Base-by-base conservation (phyloP, 1,284 basidiomycete species). In the Ganoderma resinaceum region DNA sequence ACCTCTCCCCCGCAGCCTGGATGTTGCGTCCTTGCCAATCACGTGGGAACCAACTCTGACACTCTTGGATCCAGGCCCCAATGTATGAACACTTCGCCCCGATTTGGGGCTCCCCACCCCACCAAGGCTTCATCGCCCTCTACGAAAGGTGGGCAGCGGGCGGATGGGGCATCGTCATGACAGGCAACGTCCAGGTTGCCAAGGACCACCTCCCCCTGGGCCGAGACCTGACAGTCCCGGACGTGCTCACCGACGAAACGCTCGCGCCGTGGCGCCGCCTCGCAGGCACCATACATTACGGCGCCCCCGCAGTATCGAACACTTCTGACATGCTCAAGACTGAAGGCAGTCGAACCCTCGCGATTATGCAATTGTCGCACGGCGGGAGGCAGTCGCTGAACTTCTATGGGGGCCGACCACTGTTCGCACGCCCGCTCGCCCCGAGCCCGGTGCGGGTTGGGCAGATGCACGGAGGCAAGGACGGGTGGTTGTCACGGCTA, bases 151-250 rank as follows among this genome's bases (percentile, higher is more conserved):
- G 96, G 96, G 89, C 90, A 0, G 78, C 83, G 46, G 89, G 91
- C 4, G 86, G 86, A 26, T 98, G 95, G 95, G 97, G 95, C 0
- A 93, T 98, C 83, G 83, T 98, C 65, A 82, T 97, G 62, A 96
- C 96, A 0, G 96, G 97, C 20, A 98, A 98, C 75, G 87, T 96
- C 1, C 93, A 94, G 73, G 90, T 98, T 38, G 89, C 89, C 58
- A 75, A 77, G 0, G 78, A 83, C 0, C 95, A 97, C 77, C 85
- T 97, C 1, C 87, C 92, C 0, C 85, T 96, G 11, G 95, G 95
- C 0, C 88, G 94, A 69, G 97, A 98, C 77, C 82, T 96, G 23
- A 80, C 89, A 6, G 75, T 96, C 0, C 93, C 93, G 0, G 70
- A 76, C 14, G 66, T 72, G 2, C 71, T 88, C 62, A 79, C 80